Percentiles rank a stretch among this genome's conserved stretches.
Evolutionary conservation across 192 early-diverging fungal genomes (phyloP).

Genomic region (Coemansia erecta): DNA sequence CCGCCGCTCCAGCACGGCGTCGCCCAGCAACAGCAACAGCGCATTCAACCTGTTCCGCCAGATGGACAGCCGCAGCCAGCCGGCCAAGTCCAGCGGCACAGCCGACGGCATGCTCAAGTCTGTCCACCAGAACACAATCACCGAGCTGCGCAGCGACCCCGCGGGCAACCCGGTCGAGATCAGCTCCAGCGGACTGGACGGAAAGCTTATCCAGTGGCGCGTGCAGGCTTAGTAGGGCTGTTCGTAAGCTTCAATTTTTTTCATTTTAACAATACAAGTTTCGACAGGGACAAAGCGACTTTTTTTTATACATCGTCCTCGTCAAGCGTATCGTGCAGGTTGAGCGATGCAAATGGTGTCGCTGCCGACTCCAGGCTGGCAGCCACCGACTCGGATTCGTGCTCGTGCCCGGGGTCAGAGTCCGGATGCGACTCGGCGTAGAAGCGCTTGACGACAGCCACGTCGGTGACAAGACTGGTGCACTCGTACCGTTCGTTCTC

Average conservation of each 20-base stretch:
- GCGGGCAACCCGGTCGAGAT: slow-evolving; percentile 25
- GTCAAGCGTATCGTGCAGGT: too few species aligned
- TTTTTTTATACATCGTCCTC: too few species aligned
- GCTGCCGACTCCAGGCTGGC: not conserved
- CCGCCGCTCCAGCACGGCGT: slow-evolving; percentile 44
- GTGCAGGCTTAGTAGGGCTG: slow-evolving; percentile 18
- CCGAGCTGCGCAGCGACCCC: slow-evolving; percentile 52
- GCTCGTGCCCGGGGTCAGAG: not conserved
- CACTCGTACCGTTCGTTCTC: slow-evolving; percentile 29
- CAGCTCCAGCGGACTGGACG: slow-evolving; percentile 49
- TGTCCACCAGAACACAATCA: slow-evolving; percentile 98
- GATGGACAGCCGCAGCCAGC: slow-evolving; percentile 86
- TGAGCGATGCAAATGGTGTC: too few species aligned
- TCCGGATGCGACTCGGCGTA: not conserved
- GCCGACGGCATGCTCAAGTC: slow-evolving; percentile 62
- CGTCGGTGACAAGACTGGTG: slow-evolving; percentile 39
- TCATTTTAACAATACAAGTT: not conserved
- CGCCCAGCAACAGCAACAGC: slow-evolving; percentile 59
- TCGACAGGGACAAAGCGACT: too few species aligned
- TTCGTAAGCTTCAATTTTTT: not conserved
- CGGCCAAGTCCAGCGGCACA: slow-evolving; percentile 17
- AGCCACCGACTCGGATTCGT: not conserved
- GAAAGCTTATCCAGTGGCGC: slow-evolving; percentile 47
- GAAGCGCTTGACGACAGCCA: slow-evolving; percentile 33
- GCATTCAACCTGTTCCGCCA: slow-evolving; percentile 85